A percentile compares a stretch with the other conserved stretches of the same genome.
These are phyloP conservation scores for Astragalus membranaceus DNA, from an alignment of 306 rosid genomes.

Conservation along the genomic window DNA sequence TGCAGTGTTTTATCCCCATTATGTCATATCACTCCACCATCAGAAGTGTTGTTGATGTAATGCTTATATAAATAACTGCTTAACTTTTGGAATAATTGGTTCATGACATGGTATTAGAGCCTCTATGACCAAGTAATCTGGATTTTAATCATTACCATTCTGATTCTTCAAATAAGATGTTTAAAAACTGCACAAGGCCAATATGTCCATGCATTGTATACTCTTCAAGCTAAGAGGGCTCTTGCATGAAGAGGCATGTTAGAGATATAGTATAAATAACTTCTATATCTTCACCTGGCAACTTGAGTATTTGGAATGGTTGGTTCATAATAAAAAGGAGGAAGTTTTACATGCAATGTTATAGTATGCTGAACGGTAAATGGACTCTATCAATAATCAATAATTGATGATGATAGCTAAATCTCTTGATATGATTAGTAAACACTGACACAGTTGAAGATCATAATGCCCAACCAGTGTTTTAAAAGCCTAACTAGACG, in stretches of 20 bases:
- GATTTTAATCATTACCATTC: background rate
- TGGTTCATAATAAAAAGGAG: background rate
- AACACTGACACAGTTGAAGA: background rate
- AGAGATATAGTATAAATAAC: background rate
- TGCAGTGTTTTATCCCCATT: no score
- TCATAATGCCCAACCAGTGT: background rate
- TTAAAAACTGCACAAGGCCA: background rate
- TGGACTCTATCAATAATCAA: constrained; percentile 3
- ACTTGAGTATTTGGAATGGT: background rate
- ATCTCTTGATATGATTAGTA: background rate
- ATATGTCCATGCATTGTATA: background rate
- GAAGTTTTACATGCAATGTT: constrained; percentile 7
- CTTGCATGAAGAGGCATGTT: background rate
- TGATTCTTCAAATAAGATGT: background rate
- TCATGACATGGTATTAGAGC: background rate
- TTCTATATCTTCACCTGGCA: background rate
- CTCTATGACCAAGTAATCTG: background rate
- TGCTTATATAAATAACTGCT: background rate
- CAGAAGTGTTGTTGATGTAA: background rate
- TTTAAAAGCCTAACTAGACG: no score
- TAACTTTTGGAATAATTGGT: background rate
- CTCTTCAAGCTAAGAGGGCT: background rate
- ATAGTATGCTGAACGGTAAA: background rate
- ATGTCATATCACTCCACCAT: background rate
- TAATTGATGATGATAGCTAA: background rate